phyloP scores from a whole-genome alignment of 148 eudicot species.

The Chenopodium quinoa region DNA sequence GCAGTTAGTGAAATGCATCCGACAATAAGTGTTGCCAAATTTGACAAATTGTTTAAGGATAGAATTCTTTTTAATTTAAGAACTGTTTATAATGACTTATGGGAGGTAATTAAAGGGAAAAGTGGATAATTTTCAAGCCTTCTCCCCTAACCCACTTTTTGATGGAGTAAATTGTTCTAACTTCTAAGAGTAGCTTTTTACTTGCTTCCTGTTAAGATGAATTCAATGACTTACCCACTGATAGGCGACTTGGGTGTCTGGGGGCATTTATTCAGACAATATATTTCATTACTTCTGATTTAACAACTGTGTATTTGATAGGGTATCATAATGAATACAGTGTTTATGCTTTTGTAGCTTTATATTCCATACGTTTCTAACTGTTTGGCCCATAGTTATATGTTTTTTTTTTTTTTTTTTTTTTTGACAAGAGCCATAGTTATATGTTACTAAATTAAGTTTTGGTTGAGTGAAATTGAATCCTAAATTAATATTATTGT shows the following conservation, averaged over 20 bases:
- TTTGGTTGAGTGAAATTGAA: too few relatives aligned
- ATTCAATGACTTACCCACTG: neutral
- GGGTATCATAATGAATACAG: neutral
- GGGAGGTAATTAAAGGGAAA: neutral
- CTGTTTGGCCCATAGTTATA: too few relatives aligned
- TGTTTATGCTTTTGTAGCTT: too few relatives aligned
- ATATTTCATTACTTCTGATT: neutral
- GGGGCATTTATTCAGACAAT: neutral
- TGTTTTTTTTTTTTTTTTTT: too few relatives aligned
- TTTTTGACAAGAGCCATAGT: too few relatives aligned
- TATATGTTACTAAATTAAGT: too few relatives aligned
- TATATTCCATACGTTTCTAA: too few relatives aligned
- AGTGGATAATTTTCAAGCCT: neutral
- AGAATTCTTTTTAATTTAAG: neutral
- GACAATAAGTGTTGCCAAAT: conserved; percentile 4
- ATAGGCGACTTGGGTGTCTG: neutral
- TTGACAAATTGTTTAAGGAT: neutral
- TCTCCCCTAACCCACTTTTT: neutral
- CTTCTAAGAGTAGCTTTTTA: neutral
- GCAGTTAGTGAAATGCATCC: neutral
- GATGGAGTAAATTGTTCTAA: neutral
- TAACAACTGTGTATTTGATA: neutral
- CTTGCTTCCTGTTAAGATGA: neutral
- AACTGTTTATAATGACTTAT: neutral
- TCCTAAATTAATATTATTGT: too few relatives aligned